Percentiles rank a stretch among this genome's conserved stretches.
Evolutionary conservation across 108 stramenopile species (phyloP).

Genomic region (Cyclotella cryptica): DNA sequence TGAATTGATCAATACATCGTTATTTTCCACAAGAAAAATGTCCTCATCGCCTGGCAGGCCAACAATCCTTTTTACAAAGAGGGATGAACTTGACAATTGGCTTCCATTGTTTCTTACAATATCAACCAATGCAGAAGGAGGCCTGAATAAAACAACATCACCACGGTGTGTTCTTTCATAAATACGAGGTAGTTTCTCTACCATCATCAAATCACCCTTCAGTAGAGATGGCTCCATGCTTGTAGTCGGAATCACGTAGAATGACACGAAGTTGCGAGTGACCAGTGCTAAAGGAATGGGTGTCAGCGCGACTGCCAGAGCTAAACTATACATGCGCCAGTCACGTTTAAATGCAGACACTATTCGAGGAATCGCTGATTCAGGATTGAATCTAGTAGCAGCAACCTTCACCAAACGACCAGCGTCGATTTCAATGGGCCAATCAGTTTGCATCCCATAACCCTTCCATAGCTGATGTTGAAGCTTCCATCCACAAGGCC

Average conservation of each 20-base stretch:
- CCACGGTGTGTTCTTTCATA: conserved; percentile 48
- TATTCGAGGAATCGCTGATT: conserved; percentile 49
- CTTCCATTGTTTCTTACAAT: conserved; percentile 48
- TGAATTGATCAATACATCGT: conserved; percentile 34
- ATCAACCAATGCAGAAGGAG: conserved; percentile 51
- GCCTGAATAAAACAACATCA: conserved; percentile 63
- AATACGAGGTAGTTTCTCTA: conserved; percentile 57
- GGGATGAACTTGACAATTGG: conserved; percentile 41
- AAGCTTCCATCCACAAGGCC: conserved; percentile 64
- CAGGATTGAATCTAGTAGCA: conserved; percentile 54
- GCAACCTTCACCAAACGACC: conserved; percentile 37
- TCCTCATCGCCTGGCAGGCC: conserved; percentile 50
- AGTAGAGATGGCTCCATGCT: conserved; percentile 61
- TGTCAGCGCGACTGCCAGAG: conserved; percentile 50
- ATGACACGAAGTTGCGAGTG: conserved; percentile 36
- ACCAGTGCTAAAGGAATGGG: conserved; percentile 51
- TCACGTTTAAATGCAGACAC: conserved; percentile 59
- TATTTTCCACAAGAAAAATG: conserved; percentile 33
- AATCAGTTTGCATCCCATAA: conserved; percentile 43
- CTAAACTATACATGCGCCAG: conserved; percentile 35
- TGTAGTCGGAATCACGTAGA: conserved; percentile 56
- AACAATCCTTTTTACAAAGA: conserved; percentile 54
- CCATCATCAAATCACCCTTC: conserved; percentile 59
- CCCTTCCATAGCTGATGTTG: conserved; percentile 55
- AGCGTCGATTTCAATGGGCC: conserved; percentile 58